Evolutionary conservation across 495 filamentous ascomycete genomes (phyloP).

Genomic region (Penicillium verhagenii): DNA sequence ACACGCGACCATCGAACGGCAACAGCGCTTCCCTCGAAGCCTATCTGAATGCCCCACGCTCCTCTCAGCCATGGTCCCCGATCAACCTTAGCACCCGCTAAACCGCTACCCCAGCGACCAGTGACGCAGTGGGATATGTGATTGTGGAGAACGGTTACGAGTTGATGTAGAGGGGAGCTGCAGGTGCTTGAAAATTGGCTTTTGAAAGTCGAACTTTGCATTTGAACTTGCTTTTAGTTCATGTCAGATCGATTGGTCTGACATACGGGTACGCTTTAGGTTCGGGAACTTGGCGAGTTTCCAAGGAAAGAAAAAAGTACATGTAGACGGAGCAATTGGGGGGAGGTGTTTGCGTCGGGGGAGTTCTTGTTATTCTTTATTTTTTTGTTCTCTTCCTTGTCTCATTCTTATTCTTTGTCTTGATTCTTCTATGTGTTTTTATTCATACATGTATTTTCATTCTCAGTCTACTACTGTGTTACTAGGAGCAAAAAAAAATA

Average conservation of each 20-base stretch:
- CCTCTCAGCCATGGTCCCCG: constrained; percentile 3
- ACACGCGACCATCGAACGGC: background rate
- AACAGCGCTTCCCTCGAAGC: background rate
- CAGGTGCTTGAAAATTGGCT: background rate
- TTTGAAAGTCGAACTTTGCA: too few species aligned
- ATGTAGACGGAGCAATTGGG: background rate
- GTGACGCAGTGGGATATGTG: background rate
- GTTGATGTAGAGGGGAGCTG: background rate
- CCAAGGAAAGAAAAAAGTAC: too few species aligned
- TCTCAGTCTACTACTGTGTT: too few species aligned
- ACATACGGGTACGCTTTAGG: background rate
- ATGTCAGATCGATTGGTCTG: background rate
- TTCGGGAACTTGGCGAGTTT: background rate
- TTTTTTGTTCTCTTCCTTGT: background rate
- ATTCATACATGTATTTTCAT: too few species aligned
- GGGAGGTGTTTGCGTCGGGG: too few species aligned
- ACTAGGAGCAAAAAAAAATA: background rate
- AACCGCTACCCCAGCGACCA: too few species aligned
- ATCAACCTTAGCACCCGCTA: background rate
- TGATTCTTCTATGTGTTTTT: background rate
- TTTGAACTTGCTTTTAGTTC: background rate
- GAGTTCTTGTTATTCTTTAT: background rate
- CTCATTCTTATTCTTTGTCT: background rate
- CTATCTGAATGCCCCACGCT: background rate
- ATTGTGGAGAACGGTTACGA: background rate